Evolutionary conservation across 257 asterid species (phyloP).

Genomic region (Scutellaria baicalensis): DNA sequence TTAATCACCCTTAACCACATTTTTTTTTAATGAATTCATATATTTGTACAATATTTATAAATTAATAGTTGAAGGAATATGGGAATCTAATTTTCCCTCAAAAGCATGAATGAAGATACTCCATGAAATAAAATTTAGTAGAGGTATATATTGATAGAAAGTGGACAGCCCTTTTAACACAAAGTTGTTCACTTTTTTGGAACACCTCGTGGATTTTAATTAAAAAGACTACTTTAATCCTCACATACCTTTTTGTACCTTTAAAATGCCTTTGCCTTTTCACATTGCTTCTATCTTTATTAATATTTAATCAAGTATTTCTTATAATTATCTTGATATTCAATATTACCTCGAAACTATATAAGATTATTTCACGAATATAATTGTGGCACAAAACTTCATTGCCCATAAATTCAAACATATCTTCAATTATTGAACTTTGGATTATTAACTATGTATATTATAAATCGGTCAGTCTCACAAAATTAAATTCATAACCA

Average conservation of each 20-base stretch:
- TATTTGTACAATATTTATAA: neutral
- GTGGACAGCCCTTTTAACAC: slow-evolving; percentile 92
- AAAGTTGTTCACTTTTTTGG: slow-evolving; percentile 43
- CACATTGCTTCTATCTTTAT: slow-evolving; percentile 10
- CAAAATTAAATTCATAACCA: too few species aligned
- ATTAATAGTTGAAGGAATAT: slow-evolving; percentile 14
- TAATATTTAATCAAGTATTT: neutral
- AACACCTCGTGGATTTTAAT: slow-evolving; percentile 40
- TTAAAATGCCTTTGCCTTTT: slow-evolving; percentile 42
- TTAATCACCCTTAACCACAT: too few species aligned
- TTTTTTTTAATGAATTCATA: neutral
- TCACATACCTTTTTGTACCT: slow-evolving; percentile 40
- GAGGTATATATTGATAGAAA: slow-evolving; percentile 46
- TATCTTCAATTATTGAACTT: too few species aligned
- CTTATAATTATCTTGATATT: too few species aligned
- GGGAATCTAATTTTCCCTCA: slow-evolving; percentile 46
- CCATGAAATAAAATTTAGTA: slow-evolving; percentile 19
- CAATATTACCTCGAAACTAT: too few species aligned
- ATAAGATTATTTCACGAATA: too few species aligned
- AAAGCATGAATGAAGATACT: slow-evolving; percentile 47
- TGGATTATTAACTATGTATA: too few species aligned
- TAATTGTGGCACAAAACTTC: too few species aligned
- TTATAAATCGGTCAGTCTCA: too few species aligned
- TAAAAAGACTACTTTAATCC: slow-evolving; percentile 39
- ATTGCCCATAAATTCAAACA: too few species aligned